phyloP scores from a whole-genome alignment of 1,284 basidiomycete species.

The Cutaneotrichosporon cavernicola region DNA sequence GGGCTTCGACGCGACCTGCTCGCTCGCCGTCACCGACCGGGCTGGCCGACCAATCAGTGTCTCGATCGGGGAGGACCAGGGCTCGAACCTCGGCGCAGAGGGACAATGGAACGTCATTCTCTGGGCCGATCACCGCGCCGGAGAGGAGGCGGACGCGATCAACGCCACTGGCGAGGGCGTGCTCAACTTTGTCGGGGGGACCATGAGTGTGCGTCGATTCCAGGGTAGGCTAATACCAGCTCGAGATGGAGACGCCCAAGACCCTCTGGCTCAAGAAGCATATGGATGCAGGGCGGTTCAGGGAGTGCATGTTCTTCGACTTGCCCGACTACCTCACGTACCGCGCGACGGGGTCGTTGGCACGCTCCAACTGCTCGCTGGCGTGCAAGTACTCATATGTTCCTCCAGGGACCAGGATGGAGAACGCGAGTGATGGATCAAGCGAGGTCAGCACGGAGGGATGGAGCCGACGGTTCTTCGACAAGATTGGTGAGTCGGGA shows the following conservation, averaged over 20 bases:
- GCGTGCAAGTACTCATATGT: constrained; percentile 97
- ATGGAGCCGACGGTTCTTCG: constrained; percentile 86
- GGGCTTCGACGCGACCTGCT: constrained; percentile 97
- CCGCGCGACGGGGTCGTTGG: constrained; percentile 73
- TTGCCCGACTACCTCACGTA: constrained; percentile 96
- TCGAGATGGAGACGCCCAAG: constrained; percentile 97
- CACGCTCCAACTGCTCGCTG: constrained; percentile 87
- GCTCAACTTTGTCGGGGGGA: constrained; percentile 91
- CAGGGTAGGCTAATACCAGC: constrained; percentile 54
- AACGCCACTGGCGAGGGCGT: constrained; percentile 81
- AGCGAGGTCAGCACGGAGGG: constrained; percentile 58
- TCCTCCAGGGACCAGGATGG: constrained; percentile 61
- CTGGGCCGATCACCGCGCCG: constrained; percentile 88
- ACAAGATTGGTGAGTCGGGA: constrained; percentile 64
- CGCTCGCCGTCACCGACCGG: constrained; percentile 79
- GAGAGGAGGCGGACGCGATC: constrained; percentile 85
- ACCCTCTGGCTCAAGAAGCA: constrained; percentile 92
- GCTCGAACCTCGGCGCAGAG: constrained; percentile 56
- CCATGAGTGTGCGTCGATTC: constrained; percentile 75
- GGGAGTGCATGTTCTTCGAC: constrained; percentile 89
- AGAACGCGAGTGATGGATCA: constrained; percentile 35
- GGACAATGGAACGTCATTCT: constrained; percentile 82
- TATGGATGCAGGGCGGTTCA: constrained; percentile 74
- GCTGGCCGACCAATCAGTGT: constrained; percentile 76
- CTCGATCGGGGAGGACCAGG: constrained; percentile 57